Evolutionary conservation across 352 stramenopile genomes (phyloP).

Genomic region (Plasmopara viticola): DNA sequence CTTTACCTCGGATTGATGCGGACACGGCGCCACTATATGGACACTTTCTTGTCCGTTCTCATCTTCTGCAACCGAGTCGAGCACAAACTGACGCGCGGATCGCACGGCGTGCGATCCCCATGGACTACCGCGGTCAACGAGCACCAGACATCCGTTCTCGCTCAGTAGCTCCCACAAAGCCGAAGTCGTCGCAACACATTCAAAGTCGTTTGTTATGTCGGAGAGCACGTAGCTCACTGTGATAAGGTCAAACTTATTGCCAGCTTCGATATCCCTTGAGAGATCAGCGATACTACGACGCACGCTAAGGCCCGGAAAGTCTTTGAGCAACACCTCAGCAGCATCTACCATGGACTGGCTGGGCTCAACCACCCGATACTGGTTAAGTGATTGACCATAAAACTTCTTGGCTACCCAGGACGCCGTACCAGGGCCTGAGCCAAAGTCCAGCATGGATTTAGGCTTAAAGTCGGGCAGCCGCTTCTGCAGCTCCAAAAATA

Average conservation of each 20-base stretch:
- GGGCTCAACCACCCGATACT: slow-evolving; percentile 73
- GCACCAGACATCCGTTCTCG: slow-evolving; percentile 63
- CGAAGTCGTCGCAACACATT: slow-evolving; percentile 69
- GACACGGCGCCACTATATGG: slow-evolving; percentile 65
- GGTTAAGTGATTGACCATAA: slow-evolving; percentile 48
- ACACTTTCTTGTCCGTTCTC: slow-evolving; percentile 26
- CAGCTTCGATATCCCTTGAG: slow-evolving; percentile 56
- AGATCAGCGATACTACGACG: slow-evolving; percentile 67
- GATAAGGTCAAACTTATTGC: slow-evolving; percentile 74
- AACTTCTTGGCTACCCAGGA: slow-evolving; percentile 75
- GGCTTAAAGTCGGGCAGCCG: slow-evolving; percentile 51
- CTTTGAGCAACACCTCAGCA: slow-evolving; percentile 58
- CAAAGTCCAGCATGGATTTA: slow-evolving; percentile 71
- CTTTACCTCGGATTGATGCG: slow-evolving; percentile 60
- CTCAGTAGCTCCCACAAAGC: slow-evolving; percentile 74
- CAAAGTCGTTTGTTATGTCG: slow-evolving; percentile 79
- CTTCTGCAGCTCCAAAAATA: slow-evolving; percentile 57
- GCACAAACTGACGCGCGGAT: slow-evolving; percentile 78
- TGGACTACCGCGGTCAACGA: slow-evolving; percentile 74
- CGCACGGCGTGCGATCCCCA: slow-evolving; percentile 81
- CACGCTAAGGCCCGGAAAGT: slow-evolving; percentile 67
- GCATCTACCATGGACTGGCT: slow-evolving; percentile 85
- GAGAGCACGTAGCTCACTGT: slow-evolving; percentile 70
- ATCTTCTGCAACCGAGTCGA: slow-evolving; percentile 55
- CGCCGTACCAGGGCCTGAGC: slow-evolving; percentile 60